A percentile compares a stretch with the other conserved stretches of the same genome.
Evolutionary conservation across 495 filamentous ascomycete species (phyloP).

Genomic region (Tuber borchii): DNA sequence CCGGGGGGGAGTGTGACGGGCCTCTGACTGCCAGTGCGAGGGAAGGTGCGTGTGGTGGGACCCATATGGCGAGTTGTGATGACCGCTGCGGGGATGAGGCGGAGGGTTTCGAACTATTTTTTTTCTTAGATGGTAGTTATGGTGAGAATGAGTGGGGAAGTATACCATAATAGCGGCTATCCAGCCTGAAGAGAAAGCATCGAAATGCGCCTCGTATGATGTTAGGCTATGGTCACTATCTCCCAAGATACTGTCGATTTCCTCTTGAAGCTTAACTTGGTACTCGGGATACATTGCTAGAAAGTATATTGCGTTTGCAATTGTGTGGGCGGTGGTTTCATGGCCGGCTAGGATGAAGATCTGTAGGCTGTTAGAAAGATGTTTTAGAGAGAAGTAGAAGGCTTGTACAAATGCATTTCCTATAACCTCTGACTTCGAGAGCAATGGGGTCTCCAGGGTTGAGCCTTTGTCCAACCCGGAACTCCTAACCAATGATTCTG

Average conservation of each 20-base stretch:
- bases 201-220: neutral
- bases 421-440: too few species aligned
- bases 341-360: neutral
- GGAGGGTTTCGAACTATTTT: neutral
- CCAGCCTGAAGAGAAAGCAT: neutral
- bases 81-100: neutral
- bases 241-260: neutral
- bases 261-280: neutral
- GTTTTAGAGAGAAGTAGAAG: neutral
- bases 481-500: neutral
- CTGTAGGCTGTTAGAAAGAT: neutral
- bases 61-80: neutral
- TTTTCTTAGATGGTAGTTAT: neutral
- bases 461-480: neutral
- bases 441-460: neutral
- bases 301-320: neutral
- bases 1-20: neutral
- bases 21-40: neutral
- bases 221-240: neutral
- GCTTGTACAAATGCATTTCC: neutral
- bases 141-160: neutral
- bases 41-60: neutral
- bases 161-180: neutral
- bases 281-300: neutral
- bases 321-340: neutral